These are phyloP conservation scores for Phaeosphaeria sp. DNA, from an alignment of 2,329 filamentous ascomycete genomes.

Conservation along the genomic window DNA sequence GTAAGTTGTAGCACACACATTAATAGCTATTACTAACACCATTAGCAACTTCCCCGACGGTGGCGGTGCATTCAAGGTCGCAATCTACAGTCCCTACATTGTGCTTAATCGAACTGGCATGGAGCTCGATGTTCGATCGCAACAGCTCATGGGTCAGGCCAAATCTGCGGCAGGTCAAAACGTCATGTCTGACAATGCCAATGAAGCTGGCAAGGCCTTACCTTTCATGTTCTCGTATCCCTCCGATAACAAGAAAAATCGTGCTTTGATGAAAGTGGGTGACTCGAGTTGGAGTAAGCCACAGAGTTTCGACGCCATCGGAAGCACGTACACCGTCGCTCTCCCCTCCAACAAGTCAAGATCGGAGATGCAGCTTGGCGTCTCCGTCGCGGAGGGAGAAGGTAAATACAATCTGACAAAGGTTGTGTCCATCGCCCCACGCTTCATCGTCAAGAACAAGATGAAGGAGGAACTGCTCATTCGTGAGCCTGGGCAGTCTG, in stretches of 20 bases:
- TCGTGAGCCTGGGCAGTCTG: constrained; percentile 88
- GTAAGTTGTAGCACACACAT: constrained; percentile 50
- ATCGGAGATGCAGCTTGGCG: constrained; percentile 88
- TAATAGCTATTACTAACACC: constrained; percentile 15
- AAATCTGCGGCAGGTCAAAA: constrained; percentile 84
- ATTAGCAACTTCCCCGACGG: constrained; percentile 77
- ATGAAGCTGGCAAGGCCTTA: constrained; percentile 73
- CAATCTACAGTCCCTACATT: constrained; percentile 93
- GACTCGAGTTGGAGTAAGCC: constrained; percentile 96
- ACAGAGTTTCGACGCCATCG: constrained; percentile 97
- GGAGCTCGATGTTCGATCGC: constrained; percentile 84
- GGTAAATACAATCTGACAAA: constrained; percentile 99
- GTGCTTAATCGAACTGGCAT: constrained; percentile 95
- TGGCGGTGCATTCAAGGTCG: constrained; percentile 94
- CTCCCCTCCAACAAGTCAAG: constrained; percentile 73
- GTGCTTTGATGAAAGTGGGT: constrained; percentile 84
- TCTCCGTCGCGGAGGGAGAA: constrained; percentile 87
- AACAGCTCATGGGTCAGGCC: constrained; percentile 84
- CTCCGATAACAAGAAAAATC: constrained; percentile 87
- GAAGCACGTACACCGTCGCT: constrained; percentile 87
- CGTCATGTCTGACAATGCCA: constrained; percentile 61
- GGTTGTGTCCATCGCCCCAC: constrained; percentile 88
- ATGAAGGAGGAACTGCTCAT: constrained; percentile 87
- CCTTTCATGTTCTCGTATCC: constrained; percentile 97
- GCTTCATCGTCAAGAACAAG: constrained; percentile 94